Evolutionary conservation across 805 yeast genomes (phyloP), one percentile per base, ranked within the genome.

Genomic region (Myxozyma mucilagina): DNA sequence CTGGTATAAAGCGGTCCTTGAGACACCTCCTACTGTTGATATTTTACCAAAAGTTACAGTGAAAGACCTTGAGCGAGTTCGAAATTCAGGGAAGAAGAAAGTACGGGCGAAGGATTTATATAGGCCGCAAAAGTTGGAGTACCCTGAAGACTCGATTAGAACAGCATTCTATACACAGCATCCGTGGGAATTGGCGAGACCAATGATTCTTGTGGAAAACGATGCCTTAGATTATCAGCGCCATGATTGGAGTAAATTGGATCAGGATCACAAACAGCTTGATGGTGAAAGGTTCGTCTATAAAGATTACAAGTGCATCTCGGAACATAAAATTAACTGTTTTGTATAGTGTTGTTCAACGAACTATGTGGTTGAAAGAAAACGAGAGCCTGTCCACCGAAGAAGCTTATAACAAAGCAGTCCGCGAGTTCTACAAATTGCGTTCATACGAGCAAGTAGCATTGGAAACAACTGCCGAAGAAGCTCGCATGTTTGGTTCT

Each of bases 131-230:
- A 79, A 80, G 64, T 76, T 89, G 70, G 74, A 73, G 59, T 87
- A 81, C 67, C 73, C 84, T 56, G 94, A 93, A 74, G 99, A 94
- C 75, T 84, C 87, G 68, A 75, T 94, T 68, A 84, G 99, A 77
- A 80, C 82, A 50, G 78, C 88, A 29, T 94, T 94, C 71, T 93
- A 87, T 74, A 84, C 85, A 61, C 97, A 92, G 72, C 99, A 94
- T 75, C 99, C 99, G 6, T 94, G 99, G 99, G 99, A 94, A 75
- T 78, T 92, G 56, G 90, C 98, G 1, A 83, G 96, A 68, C 97
- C 98, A 13, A 89, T 89, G 72, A 80, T 84, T 34, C 76, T 94
- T 67, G 80, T 91, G 49, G 99, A 94, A 74, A 88, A 85, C 69
- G 79, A 80, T 41, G 89, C 88, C 7, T 78, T 80, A 47, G 90